Evolutionary conservation across 139 green algal genomes (phyloP).

Genomic region (Chlorella sp.): DNA sequence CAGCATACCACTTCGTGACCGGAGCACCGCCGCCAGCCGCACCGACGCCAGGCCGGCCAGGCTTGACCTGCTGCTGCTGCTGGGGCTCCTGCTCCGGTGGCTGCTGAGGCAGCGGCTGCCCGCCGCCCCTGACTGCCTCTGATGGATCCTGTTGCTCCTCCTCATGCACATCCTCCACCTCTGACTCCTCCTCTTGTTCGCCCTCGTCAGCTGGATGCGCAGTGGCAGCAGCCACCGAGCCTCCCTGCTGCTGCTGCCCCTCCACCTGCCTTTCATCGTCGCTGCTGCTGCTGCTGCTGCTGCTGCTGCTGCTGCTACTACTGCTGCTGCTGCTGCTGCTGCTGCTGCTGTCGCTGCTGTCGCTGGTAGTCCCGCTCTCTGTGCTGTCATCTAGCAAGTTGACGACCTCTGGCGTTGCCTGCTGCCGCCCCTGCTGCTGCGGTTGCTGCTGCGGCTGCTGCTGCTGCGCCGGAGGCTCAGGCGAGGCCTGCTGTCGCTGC

Average conservation of each 20-base stretch:
- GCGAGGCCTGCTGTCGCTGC: background rate
- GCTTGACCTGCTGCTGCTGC: background rate
- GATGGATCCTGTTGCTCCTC: background rate
- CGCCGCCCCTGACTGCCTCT: no score
- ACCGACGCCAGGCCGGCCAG: background rate
- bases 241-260: background rate
- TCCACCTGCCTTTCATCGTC: background rate
- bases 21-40: background rate
- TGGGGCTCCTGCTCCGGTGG: background rate
- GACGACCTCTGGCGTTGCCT: background rate
- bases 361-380: background rate
- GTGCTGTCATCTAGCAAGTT: background rate
- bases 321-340: background rate
- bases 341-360: background rate
- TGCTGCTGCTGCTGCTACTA: background rate
- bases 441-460: background rate
- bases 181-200: background rate
- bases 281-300: background rate
- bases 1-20: background rate
- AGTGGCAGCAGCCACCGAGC: background rate
- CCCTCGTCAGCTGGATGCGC: background rate
- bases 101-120: background rate
- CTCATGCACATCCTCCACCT: background rate
- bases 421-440: background rate
- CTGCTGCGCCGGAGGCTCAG: no score